Percentiles rank a stretch among this genome's conserved stretches.
phyloP scores from a whole-genome alignment of 768 basidiomycete genomes.

The Gyrodon lividus region DNA sequence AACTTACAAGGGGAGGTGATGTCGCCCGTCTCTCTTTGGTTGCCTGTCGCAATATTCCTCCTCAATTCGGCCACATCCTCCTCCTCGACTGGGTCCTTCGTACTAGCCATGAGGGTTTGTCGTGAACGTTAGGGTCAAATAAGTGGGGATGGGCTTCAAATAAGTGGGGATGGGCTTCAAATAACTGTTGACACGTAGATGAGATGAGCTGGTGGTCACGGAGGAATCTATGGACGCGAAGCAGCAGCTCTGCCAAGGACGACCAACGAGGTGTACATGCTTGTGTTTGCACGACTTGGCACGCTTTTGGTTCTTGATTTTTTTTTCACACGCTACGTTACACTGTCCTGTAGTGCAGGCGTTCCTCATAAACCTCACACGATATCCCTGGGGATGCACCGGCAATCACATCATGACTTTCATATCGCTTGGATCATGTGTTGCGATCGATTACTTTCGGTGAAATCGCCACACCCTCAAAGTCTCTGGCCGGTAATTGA shows the following conservation, averaged over 20 bases:
- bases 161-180: background rate
- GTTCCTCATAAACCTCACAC: too few species aligned
- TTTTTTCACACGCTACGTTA: too few species aligned
- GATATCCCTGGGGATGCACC: too few species aligned
- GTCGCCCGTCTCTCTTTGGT: conserved; percentile 17
- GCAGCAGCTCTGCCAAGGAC: too few species aligned
- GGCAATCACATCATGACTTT: too few species aligned
- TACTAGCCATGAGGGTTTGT: conserved; percentile 10
- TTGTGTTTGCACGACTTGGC: too few species aligned
- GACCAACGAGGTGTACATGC: too few species aligned
- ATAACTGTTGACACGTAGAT: background rate
- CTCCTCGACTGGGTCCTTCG: conserved; percentile 27
- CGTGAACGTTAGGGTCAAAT: background rate
- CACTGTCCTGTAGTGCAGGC: too few species aligned
- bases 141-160: background rate
- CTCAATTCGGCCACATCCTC: conserved; percentile 54
- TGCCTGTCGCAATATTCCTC: conserved; percentile 47
- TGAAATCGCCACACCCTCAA: background rate
- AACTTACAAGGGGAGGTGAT: conserved; percentile 27
- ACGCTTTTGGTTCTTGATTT: too few species aligned
- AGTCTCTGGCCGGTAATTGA: background rate
- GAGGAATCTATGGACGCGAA: background rate
- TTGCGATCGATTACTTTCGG: too few species aligned
- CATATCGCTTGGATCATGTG: too few species aligned
- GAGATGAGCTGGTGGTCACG: too few species aligned